Evolutionary conservation across 306 rosid species (phyloP).

Genomic region (Rosa rugosa): DNA sequence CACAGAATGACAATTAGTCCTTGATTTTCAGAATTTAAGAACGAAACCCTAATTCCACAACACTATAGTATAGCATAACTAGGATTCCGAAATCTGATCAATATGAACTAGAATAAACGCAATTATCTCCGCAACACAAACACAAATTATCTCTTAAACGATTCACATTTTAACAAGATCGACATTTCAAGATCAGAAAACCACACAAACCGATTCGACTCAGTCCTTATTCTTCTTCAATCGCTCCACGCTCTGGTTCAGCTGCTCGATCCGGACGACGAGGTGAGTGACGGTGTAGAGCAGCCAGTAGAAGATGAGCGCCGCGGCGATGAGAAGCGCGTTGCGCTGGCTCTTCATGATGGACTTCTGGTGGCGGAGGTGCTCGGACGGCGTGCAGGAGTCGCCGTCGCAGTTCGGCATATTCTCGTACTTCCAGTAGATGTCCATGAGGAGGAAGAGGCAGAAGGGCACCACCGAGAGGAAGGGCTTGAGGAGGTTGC

Average conservation of each 20-base stretch:
- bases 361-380: conserved; percentile 92
- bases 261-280: conserved; percentile 70
- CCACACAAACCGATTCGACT: conserved; percentile 8
- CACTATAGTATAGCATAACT: not conserved
- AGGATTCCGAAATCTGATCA: not conserved
- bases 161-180: not conserved
- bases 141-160: not conserved
- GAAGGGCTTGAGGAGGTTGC: conserved; percentile 91
- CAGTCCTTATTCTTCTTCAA: conserved; percentile 85
- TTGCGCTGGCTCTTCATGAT: conserved; percentile 99
- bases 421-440: conserved; percentile 94
- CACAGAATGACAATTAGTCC: not conserved
- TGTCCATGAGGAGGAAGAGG: conserved; percentile 84
- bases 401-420: conserved; percentile 72
- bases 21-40: not conserved
- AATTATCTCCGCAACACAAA: not conserved
- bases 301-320: conserved; percentile 87
- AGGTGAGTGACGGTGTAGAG: conserved; percentile 86
- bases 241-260: conserved; percentile 84
- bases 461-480: conserved; percentile 92
- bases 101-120: not conserved
- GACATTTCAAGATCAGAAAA: not conserved
- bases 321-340: conserved; percentile 87
- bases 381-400: conserved; percentile 77
- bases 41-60: not conserved